phyloP scores from a whole-genome alignment of 352 stramenopile species.

The Elongisporangium undulatum region DNA sequence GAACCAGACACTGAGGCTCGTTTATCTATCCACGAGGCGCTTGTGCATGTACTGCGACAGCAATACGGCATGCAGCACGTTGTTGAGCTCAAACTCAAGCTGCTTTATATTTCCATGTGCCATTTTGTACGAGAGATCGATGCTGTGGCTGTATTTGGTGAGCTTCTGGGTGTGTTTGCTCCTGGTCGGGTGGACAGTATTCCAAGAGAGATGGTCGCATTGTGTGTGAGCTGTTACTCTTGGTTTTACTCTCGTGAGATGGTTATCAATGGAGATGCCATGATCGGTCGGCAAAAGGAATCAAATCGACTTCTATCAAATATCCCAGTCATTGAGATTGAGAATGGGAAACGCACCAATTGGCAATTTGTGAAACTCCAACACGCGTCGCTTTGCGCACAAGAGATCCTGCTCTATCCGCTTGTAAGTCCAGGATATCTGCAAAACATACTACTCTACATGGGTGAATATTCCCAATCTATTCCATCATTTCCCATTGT shows the following conservation, averaged over 20 bases:
- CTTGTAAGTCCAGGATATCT: conserved; percentile 60
- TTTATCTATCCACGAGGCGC: conserved; percentile 37
- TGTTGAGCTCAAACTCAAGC: conserved; percentile 59
- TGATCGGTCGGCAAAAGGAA: conserved; percentile 7
- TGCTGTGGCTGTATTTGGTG: conserved; percentile 59
- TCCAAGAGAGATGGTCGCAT: conserved; percentile 42
- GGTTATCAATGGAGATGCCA: conserved; percentile 37
- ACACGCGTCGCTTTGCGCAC: conserved; percentile 51
- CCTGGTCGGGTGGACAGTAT: conserved; percentile 20
- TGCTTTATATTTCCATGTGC: conserved; percentile 55
- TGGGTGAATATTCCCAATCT: conserved; percentile 46
- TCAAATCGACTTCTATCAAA: not conserved
- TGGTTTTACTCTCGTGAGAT: conserved; percentile 65
- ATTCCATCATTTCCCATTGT: conserved; percentile 12
- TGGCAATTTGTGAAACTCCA: conserved; percentile 61
- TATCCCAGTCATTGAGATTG: conserved; percentile 4
- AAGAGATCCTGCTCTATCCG: conserved; percentile 69
- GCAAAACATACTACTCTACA: conserved; percentile 45
- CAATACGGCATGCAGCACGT: conserved; percentile 47
- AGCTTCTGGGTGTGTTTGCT: conserved; percentile 51
- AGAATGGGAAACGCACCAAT: conserved; percentile 21
- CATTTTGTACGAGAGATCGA: conserved; percentile 47
- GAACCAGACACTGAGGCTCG: not conserved
- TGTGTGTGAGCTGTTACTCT: conserved; percentile 47
- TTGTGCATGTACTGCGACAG: conserved; percentile 40